Evolutionary conservation across 2,329 filamentous ascomycete genomes (phyloP).

Genomic region (Tolypocladium paradoxum): DNA sequence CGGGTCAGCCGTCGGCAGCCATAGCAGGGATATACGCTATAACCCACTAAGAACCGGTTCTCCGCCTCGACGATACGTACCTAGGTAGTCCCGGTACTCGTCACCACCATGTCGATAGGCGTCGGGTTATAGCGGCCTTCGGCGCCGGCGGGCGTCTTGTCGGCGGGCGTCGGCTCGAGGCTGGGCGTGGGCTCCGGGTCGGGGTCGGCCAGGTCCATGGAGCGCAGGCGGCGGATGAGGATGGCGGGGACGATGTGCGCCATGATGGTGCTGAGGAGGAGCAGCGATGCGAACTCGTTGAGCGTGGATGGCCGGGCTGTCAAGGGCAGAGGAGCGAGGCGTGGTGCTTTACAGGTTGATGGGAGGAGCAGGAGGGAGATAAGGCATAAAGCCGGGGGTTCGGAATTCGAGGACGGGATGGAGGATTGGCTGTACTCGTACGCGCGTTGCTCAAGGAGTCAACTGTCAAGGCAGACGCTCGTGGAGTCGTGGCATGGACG

Average conservation of each 20-base stretch:
- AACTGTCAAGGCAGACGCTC: too few species aligned
- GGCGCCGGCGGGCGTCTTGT: slow-evolving; percentile 1
- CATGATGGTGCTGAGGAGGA: slow-evolving; percentile 12
- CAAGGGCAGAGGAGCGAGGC: not conserved
- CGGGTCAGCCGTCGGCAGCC: not conserved
- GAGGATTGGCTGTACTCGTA: not conserved
- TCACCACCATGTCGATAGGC: slow-evolving; percentile 36
- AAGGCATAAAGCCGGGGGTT: not conserved
- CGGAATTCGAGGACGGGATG: not conserved
- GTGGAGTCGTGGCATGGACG: not conserved
- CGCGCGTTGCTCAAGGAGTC: too few species aligned
- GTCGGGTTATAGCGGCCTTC: slow-evolving; percentile 21
- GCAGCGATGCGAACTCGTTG: slow-evolving; percentile 5
- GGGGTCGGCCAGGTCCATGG: not conserved
- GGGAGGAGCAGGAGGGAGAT: not conserved
- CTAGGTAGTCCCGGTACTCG: slow-evolving; percentile 15
- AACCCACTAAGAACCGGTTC: slow-evolving; percentile 23
- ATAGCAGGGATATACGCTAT: not conserved
- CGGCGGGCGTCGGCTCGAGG: not conserved
- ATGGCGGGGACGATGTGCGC: slow-evolving; percentile 14
- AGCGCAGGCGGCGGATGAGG: slow-evolving; percentile 10
- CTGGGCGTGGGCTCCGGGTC: not conserved
- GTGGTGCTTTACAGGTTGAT: not conserved
- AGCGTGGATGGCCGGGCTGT: not conserved
- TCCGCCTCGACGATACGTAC: slow-evolving; percentile 10